A percentile compares a stretch with the other conserved stretches of the same genome.
Conservation (phyloP, 1,284 basidiomycete species). For the Apiotrichum laibachii region DNA sequence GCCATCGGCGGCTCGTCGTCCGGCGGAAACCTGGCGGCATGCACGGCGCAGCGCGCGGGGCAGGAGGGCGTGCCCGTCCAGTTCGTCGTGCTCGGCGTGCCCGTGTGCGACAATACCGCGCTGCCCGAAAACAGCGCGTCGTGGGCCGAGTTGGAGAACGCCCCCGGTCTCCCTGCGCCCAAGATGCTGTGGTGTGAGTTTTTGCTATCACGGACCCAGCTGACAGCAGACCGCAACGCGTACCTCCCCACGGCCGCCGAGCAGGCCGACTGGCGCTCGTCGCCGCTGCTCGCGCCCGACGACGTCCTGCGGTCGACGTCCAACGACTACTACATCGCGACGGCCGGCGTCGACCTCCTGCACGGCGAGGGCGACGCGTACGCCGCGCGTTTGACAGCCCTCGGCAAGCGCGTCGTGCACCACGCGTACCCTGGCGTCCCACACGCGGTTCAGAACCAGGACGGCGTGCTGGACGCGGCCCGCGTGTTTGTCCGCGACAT, state of each 20-base stretch:
- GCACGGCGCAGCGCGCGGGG: not conserved
- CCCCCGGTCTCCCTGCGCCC: not conserved
- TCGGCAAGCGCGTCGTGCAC: not conserved
- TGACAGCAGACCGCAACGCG: not conserved
- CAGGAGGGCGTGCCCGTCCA: not conserved
- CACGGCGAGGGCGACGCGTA: not conserved
- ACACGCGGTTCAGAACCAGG: not conserved
- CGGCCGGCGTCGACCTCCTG: not conserved
- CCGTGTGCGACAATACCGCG: not conserved
- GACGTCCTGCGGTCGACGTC: not conserved
- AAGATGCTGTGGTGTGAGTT: conserved; percentile 1
- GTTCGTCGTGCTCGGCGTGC: not conserved
- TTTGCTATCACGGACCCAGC: not conserved
- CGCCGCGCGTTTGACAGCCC: not conserved
- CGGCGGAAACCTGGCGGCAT: conserved; percentile 6
- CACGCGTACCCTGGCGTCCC: not conserved
- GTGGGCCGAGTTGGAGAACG: not conserved
- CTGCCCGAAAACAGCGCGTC: not conserved
- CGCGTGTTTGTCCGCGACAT: not conserved
- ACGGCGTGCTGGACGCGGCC: not conserved
- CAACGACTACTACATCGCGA: not conserved
- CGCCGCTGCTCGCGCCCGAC: not conserved
- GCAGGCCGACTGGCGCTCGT: not conserved
- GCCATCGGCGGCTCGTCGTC: not conserved
- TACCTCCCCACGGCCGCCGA: not conserved